Evolutionary conservation across 257 asterid genomes (phyloP), one percentile per base, ranked within the genome.

Genomic region (Plantago major): DNA sequence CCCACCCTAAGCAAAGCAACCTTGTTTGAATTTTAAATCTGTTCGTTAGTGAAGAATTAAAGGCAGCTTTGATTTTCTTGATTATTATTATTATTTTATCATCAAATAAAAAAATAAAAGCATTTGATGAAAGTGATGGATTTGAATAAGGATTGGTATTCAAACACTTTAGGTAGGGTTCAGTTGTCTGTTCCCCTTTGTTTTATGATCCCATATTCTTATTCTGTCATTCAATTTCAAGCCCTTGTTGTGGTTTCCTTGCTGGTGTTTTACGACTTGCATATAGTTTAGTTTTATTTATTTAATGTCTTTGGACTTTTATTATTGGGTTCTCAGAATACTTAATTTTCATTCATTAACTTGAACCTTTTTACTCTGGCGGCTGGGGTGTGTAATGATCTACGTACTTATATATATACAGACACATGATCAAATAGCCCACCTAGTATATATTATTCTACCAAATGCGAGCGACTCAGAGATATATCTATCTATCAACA

Each of bases 111-210:
- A 2, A 22, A n/a, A 74, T 83, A 67, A 67, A 63, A 64, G 83
- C 71, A 58, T 87, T 84, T 68, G 7, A 40, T 71, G 69, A 33
- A 33, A 33, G 74, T 33, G 40, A 33, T 85, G 86, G 71, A 79
- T 73, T 79, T 72, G 79, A 78, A 70, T 10, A 53, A 33, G 7
- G 65, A 47, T 62, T 75, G 53, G 7, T 52, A 26, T 70, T 80
- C 79, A 69, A 67, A 53, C 17, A 53, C 45, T 73, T 74, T 81
- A 77, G 95, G 89, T 87, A 40, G 74, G 73, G 67, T 66, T 74
- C 11, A 65, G 42, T 81, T 81, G 85, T 84, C 93, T 65, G 74
- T 46, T 69, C 56, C 13, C 59, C 33, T 70, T 67, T 43, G 46
- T 17, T n/a, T n/a, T n/a, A 48, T 73, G 73, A 57, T 67, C 15